Evolutionary conservation across 345 rosid species (phyloP), one percentile per base, ranked within the genome.

Genomic region (Barbarea vulgaris): DNA sequence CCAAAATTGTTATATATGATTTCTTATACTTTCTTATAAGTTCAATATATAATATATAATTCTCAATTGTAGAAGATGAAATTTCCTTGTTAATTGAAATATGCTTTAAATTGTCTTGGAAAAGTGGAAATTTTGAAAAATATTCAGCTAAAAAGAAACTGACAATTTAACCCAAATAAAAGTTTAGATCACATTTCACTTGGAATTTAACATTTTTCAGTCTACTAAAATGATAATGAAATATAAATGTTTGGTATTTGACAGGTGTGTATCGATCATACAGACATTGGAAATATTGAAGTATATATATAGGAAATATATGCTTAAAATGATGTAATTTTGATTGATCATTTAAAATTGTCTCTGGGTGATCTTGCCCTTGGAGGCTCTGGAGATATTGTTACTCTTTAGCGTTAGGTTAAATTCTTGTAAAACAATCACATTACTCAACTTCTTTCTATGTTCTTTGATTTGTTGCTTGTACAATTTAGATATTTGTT

Each of bases 401-500:
- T 72, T 61, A 5, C 31, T 72, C 69, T 37, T 62, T 51, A 61
- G 76, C 21, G 2, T 51, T 36, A 72, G 76, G 52, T 8, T 28
- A 12, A n/a, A 48, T 48, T 71, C 33, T 48, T 72, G 68, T 72
- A 72, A 50, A 50, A 61, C 52, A 50, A 5, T 22, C 21, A 6
- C 25, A 24, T 36, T 37, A 0, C 0, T 46, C 57, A 14, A 30
- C 21, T 47, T 70, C n/a, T 2, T 22, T 9, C 1, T 18, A 5
- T 46, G 42, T 30, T 70, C 18, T 33, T 71, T 58, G 47, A 69
- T 33, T 59, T 70, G n/a, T 44, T 44, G 56, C 56, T 31, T 46
- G 66, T 70, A 30, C 60, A 56, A 69, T 56, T 68, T 41, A 25
- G 13, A n/a, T 54, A 1, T 39, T 14, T 54, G 25, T 37, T 37